phyloP scores from a whole-genome alignment of 2,329 filamentous ascomycete species.

The Parafenestella ontariensis region DNA sequence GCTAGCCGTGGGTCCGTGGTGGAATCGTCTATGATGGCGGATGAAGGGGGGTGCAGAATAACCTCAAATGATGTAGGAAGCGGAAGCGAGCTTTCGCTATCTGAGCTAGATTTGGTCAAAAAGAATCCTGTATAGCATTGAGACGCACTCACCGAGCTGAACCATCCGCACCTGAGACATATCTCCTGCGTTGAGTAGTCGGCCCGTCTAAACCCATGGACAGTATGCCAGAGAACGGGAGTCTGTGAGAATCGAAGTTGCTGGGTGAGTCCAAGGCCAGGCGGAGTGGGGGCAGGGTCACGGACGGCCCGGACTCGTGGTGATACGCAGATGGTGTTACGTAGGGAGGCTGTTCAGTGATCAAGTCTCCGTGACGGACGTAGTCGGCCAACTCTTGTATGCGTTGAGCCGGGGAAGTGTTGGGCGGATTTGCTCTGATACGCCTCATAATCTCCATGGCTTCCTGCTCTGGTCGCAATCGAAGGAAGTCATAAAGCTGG shows the following conservation, averaged over 20 bases:
- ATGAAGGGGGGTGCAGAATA: constrained; percentile 21
- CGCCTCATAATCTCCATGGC: constrained; percentile 36
- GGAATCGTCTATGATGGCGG: constrained; percentile 7
- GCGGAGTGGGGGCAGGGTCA: constrained; percentile 40
- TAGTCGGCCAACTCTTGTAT: constrained; percentile 38
- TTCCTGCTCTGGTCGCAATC: constrained; percentile 38
- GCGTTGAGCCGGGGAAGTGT: constrained; percentile 26
- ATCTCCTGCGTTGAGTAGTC: constrained; percentile 31
- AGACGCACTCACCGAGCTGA: constrained; percentile 35
- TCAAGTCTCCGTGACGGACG: constrained; percentile 27
- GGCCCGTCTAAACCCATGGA: constrained; percentile 28
- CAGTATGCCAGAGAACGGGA: constrained; percentile 25
- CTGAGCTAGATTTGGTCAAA: constrained; percentile 44
- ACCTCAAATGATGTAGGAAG: constrained; percentile 31
- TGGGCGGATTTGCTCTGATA: constrained; percentile 29
- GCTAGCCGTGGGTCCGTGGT: constrained; percentile 27
- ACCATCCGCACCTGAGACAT: constrained; percentile 31
- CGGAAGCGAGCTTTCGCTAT: constrained; percentile 23
- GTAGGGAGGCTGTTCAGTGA: constrained; percentile 7
- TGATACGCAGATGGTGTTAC: constrained; percentile 5
- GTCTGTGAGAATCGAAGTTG: constrained; percentile 15
- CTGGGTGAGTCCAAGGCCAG: constrained; percentile 33
- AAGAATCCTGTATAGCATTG: constrained; percentile 7
- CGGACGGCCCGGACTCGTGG: constrained; percentile 9
- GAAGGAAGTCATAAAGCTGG: constrained; percentile 41